Conservation (phyloP, 2,329 filamentous ascomycete species). For the Clonostachys sp. region DNA sequence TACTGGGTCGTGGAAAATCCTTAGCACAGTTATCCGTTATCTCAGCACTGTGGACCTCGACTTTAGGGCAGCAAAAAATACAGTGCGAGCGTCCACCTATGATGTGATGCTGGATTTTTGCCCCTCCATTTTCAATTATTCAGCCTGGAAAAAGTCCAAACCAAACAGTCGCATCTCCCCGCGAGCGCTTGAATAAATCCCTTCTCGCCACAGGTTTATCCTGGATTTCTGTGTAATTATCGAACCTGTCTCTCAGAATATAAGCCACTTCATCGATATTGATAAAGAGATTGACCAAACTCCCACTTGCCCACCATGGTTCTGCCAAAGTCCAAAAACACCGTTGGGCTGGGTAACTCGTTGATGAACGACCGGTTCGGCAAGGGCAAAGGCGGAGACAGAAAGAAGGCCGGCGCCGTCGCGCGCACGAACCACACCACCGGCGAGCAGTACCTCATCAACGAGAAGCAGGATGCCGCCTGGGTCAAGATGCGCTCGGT, state of each 20-base stretch:
- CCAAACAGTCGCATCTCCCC: not conserved
- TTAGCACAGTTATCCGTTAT: conserved; percentile 4
- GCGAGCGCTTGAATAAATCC: not conserved
- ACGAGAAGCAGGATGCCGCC: conserved; percentile 81
- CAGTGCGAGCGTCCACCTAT: conserved; percentile 1
- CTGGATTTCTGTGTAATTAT: not conserved
- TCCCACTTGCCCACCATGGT: conserved; percentile 36
- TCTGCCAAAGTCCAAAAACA: conserved; percentile 87
- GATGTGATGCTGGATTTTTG: conserved; percentile 1
- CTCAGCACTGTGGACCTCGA: not conserved
- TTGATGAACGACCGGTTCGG: conserved; percentile 99
- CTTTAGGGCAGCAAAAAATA: not conserved
- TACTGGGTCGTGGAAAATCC: too few species aligned
- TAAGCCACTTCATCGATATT: not conserved
- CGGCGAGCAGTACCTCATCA: conserved; percentile 88
- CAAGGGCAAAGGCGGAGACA: conserved; percentile 80
- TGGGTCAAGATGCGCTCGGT: conserved; percentile 99
- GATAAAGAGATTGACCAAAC: not conserved
- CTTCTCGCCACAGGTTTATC: not conserved
- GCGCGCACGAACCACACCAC: conserved; percentile 72
- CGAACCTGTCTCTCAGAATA: not conserved
- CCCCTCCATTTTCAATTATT: conserved; percentile 2
- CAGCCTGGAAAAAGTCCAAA: conserved; percentile 1
- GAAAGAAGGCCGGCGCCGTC: conserved; percentile 61
- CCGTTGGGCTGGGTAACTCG: conserved; percentile 90